Evolutionary conservation across 176 grass and related monocot species (phyloP), one percentile per base, ranked within the genome.

Genomic region (Coix lacrymajobi): DNA sequence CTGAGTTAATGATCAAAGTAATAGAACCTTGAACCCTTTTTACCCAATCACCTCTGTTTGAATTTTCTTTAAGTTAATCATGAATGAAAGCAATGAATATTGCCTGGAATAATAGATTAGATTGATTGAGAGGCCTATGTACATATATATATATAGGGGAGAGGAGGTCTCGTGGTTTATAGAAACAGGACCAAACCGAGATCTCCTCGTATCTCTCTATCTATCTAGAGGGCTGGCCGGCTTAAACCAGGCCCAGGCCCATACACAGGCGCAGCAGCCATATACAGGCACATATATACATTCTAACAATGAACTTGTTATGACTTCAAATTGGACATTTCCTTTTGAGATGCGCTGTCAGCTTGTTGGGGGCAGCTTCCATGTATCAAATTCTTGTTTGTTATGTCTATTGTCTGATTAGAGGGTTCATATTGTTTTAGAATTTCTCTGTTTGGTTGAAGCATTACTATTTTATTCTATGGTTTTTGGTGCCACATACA

Each of bases 401-500:
- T 51, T 70, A 78, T 51, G 17, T 40, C 57, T 73, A 79, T 29
- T 64, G 28, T 87, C 74, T 36, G 37, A 62, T 46, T 74, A 36
- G 34, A 66, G 36, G 61, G 25, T 43, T 15, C 13, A 67, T 87
- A 26, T 56, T 60, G 34, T 29, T 71, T 14, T 63, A 78, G 24
- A 69, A 38, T 54, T 28, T 56, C 16, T 61, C 24, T 62, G 19
- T 28, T 48, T 73, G 60, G 36, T 43, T 68, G 34, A 58, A 68
- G 48, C 36, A 69, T 61, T 68, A 37, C 34, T 79, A 38, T 75
- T 70, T 81, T 45, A 78, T 79, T 80, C 28, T 33, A 2, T 69
- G 48, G 4, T 30, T 60, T 79, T 24, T 83, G 1, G 58, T 77
- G 77, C 33, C 12, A 85, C 56, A 28, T 1, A 29, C 25, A 62